Percentiles rank a stretch among this genome's conserved stretches.
Conservation (phyloP, 2,329 filamentous ascomycete species). For the Endoconidiophora laricicola region DNA sequence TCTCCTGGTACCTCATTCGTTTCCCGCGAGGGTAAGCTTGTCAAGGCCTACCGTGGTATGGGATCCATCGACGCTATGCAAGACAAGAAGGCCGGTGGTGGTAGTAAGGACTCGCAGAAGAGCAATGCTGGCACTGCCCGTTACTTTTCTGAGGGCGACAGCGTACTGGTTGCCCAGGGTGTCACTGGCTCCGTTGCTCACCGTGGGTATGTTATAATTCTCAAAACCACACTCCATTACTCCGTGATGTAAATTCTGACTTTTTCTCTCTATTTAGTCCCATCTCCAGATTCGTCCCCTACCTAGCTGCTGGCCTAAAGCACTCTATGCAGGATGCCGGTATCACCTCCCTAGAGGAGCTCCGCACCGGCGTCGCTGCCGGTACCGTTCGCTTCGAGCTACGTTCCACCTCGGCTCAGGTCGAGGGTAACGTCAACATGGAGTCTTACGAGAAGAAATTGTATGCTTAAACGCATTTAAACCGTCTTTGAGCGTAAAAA, state of each 20-base stretch:
- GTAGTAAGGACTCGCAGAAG: constrained; percentile 54
- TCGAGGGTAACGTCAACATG: constrained; percentile 95
- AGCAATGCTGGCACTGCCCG: constrained; percentile 91
- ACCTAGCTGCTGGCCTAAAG: constrained; percentile 87
- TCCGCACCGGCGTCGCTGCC: constrained; percentile 58
- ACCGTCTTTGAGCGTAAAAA: neutral
- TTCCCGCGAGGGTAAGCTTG: constrained; percentile 87
- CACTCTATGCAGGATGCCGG: constrained; percentile 96
- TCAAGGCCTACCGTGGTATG: constrained; percentile 99
- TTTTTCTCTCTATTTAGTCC: constrained; percentile 32
- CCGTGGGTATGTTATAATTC: constrained; percentile 35
- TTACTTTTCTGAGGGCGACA: constrained; percentile 96
- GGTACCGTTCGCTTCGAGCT: constrained; percentile 84
- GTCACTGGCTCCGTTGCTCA: constrained; percentile 76
- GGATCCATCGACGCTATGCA: constrained; percentile 98
- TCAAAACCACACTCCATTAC: neutral
- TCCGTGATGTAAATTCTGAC: neutral
- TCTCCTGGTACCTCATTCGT: constrained; percentile 95
- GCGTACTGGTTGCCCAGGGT: constrained; percentile 88
- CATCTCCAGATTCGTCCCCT: constrained; percentile 88
- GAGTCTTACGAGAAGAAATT: constrained; percentile 99
- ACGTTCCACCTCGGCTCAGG: constrained; percentile 81
- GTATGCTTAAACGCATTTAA: constrained; percentile 48
- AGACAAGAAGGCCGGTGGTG: constrained; percentile 82
- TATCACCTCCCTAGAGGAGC: constrained; percentile 57